Percentiles rank a stretch among this genome's conserved stretches.
These are phyloP conservation scores for Rosellinia necatrix DNA, from an alignment of 2,329 filamentous ascomycete species.

Conservation along the genomic window DNA sequence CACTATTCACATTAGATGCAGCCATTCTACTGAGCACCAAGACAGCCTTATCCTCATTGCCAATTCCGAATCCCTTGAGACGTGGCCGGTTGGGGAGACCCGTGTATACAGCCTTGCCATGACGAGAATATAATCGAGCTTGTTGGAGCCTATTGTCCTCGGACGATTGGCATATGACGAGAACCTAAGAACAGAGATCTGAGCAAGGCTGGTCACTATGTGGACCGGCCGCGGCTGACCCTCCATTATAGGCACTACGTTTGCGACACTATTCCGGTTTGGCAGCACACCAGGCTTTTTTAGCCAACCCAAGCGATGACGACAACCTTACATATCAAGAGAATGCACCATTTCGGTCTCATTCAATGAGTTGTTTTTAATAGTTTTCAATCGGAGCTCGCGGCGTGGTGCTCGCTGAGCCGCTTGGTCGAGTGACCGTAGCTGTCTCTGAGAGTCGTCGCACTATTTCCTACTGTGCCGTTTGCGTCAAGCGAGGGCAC, in stretches of 20 bases:
- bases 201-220: constrained; percentile 44
- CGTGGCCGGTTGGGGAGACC: neutral
- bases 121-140: constrained; percentile 35
- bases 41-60: neutral
- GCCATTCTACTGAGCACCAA: neutral
- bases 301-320: constrained; percentile 37
- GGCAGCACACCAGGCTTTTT: constrained; percentile 19
- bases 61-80: neutral
- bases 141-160: constrained; percentile 35
- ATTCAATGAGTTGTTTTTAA: constrained; percentile 38
- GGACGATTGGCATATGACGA: constrained; percentile 39
- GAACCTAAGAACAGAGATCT: constrained; percentile 55
- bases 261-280: constrained; percentile 20
- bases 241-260: constrained; percentile 14
- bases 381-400: constrained; percentile 62
- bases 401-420: constrained; percentile 35
- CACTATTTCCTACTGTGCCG: constrained; percentile 25
- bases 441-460: constrained; percentile 17
- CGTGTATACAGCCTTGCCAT: constrained; percentile 30
- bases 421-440: constrained; percentile 30
- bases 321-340: constrained; percentile 32
- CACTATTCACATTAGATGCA: neutral
- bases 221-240: constrained; percentile 15
- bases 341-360: constrained; percentile 26
- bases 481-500: constrained; percentile 26